These are phyloP conservation scores for Dactylellina parvicollis DNA, from an alignment of 2,329 filamentous ascomycete genomes.

Conservation along the genomic window DNA sequence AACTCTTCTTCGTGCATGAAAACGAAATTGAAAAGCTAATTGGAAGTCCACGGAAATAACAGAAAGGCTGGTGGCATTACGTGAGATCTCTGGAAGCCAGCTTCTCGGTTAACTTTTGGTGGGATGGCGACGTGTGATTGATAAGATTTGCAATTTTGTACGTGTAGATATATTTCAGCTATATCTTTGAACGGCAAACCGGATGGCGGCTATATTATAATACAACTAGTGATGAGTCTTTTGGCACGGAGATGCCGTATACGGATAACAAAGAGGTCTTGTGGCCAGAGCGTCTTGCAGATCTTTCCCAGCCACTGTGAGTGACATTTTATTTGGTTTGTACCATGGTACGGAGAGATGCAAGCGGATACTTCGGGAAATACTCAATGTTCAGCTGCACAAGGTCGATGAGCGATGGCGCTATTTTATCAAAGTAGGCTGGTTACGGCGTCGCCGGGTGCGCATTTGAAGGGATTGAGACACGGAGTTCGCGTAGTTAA, in stretches of 20 bases:
- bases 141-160: neutral
- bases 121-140: conserved; percentile 66
- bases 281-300: neutral
- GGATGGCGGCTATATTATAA: too few relatives aligned
- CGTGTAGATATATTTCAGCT: too few relatives aligned
- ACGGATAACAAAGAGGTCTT: neutral
- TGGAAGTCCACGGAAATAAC: neutral
- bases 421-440: neutral
- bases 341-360: neutral
- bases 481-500: too few relatives aligned
- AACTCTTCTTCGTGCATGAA: neutral
- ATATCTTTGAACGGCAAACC: too few relatives aligned
- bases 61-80: conserved; percentile 93
- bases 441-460: neutral
- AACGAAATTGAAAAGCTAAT: neutral
- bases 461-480: too few relatives aligned
- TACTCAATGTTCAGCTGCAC: too few relatives aligned
- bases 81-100: conserved; percentile 84
- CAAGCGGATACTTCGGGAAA: neutral
- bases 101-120: conserved; percentile 98
- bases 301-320: neutral
- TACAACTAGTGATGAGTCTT: too few relatives aligned
- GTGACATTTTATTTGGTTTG: neutral
- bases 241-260: neutral
- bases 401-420: too few relatives aligned